Base-by-base conservation (phyloP, 805 yeast species). In the Yarrowia sp. region DNA sequence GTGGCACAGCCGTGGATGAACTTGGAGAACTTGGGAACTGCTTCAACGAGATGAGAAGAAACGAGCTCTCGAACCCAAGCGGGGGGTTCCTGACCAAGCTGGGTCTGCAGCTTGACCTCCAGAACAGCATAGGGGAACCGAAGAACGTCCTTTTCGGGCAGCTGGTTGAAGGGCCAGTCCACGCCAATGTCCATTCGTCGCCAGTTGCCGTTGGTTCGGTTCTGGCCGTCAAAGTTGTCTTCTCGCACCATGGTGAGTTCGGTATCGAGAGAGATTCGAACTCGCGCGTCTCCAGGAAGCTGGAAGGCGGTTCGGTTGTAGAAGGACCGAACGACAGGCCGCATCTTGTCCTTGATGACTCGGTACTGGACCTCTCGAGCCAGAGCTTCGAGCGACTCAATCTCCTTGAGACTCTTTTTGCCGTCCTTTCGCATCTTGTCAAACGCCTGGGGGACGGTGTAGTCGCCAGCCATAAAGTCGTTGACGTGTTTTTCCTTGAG, bases 281-380 rank as follows among this genome's bases (percentile, higher is more conserved):
- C 99, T 73, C 99, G 86, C 8, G 99, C 99, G 77, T 95, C 99
- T 66, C 99, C 99, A 6, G 99, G 99, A 66, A 95, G 84, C 80
- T 95, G 99, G 84, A 95, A 95, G 1, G 99, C 99, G 41, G 99
- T 95, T 81, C 99, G 89, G 78, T 92, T 92, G 79, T 95, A 95
- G 76, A 95, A 95, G 0, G 98, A 90, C 77, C 99, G 85, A 78
- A 91, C 89, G 48, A 92, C 97, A 0, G 99, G 99, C 73, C 98
- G 84, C 75, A 89, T 81, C 75, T 87, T 88, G 74, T 87, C 87
- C 74, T 89, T 89, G 70, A 95, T 77, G 68, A 91, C 88, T 38
- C 96, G 83, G 76, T 93, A 95, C 78, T 95, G 99, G 47, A 90
- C 89, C 76, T 95, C 99, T 66, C 86, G 83, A 8, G 98, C 98